Conservation (phyloP, 352 stramenopile species). For the Globisporangium solare region DNA sequence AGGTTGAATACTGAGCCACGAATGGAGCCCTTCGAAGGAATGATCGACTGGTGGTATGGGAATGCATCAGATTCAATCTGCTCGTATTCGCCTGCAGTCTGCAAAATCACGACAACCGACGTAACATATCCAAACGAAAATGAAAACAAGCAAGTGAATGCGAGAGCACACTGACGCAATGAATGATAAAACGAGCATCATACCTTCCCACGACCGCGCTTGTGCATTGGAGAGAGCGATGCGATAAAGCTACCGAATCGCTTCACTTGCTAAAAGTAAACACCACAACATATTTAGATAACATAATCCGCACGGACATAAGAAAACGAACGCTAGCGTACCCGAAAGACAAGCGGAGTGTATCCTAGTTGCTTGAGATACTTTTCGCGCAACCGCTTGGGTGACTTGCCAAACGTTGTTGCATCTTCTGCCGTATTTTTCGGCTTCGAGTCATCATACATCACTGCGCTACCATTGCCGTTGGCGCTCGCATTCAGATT, state of each 20-base stretch:
- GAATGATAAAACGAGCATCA: background rate
- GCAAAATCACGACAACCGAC: background rate
- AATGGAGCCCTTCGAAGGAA: slow-evolving; percentile 79
- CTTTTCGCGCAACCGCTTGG: slow-evolving; percentile 45
- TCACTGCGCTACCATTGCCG: slow-evolving; percentile 15
- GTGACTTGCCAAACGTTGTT: slow-evolving; percentile 23
- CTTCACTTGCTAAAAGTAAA: slow-evolving; percentile 44
- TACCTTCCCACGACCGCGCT: slow-evolving; percentile 17
- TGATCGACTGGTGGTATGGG: slow-evolving; percentile 72
- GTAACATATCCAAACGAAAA: too few species aligned
- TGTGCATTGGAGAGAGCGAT: slow-evolving; percentile 64
- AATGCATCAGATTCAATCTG: slow-evolving; percentile 50
- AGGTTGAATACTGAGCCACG: slow-evolving; percentile 84
- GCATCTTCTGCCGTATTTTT: slow-evolving; percentile 8
- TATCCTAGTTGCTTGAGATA: slow-evolving; percentile 77
- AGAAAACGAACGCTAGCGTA: slow-evolving; percentile 15
- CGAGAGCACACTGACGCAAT: background rate
- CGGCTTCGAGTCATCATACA: background rate
- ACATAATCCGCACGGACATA: background rate
- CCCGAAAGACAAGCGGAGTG: slow-evolving; percentile 77
- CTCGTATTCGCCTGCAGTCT: slow-evolving; percentile 29
- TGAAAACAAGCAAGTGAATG: background rate
- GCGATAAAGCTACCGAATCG: slow-evolving; percentile 69
- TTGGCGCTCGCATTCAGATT: slow-evolving; percentile 12
- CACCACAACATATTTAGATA: background rate